phyloP scores from a whole-genome alignment of 768 basidiomycete species.

The Rhizopogon sp. region DNA sequence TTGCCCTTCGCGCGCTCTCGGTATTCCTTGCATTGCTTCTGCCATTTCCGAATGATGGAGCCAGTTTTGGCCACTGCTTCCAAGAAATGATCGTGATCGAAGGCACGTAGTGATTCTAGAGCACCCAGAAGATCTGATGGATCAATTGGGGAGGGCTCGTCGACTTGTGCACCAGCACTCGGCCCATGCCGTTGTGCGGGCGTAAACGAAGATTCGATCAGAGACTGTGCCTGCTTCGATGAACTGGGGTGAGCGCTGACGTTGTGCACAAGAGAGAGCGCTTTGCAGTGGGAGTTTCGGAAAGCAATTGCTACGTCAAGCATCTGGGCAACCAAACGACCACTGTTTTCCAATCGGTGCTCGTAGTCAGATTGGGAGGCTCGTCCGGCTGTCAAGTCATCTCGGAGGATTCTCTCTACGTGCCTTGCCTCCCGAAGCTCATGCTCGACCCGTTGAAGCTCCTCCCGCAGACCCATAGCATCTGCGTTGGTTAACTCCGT shows the following conservation, averaged over 20 bases:
- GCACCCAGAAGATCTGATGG: constrained; percentile 70
- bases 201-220: constrained; percentile 48
- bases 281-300: constrained; percentile 71
- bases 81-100: constrained; percentile 82
- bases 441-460: constrained; percentile 64
- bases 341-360: constrained; percentile 57
- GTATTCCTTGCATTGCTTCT: constrained; percentile 95
- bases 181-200: constrained; percentile 36
- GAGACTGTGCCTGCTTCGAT: constrained; percentile 36
- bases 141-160: constrained; percentile 72
- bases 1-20: constrained; percentile 94
- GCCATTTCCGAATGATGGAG: constrained; percentile 92
- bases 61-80: constrained; percentile 79
- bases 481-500: constrained; percentile 65
- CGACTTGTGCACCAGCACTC: constrained; percentile 42
- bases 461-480: constrained; percentile 63
- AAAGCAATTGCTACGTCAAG: constrained; percentile 77
- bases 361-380: constrained; percentile 66
- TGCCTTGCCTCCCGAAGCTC: constrained; percentile 66
- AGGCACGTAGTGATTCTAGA: constrained; percentile 62
- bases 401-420: constrained; percentile 63
- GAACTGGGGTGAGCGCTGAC: constrained; percentile 50
- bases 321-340: constrained; percentile 74
- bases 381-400: constrained; percentile 68
- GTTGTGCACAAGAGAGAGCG: constrained; percentile 54